These are phyloP conservation scores for Macrolepiota fuliginosa DNA, from an alignment of 768 basidiomycete species.

Conservation along the genomic window DNA sequence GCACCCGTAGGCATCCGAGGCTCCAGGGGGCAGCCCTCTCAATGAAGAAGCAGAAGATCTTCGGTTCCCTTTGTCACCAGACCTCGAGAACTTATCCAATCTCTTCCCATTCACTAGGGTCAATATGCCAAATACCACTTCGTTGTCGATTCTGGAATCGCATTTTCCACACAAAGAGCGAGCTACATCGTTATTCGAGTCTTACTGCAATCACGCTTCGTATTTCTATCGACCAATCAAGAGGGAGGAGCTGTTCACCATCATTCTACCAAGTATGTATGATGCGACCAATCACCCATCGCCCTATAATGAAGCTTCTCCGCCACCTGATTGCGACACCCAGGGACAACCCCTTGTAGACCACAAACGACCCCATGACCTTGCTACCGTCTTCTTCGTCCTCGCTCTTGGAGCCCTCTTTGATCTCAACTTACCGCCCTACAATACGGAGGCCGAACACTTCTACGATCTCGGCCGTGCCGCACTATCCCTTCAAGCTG, in stretches of 20 bases:
- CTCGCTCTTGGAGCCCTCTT: slow-evolving; percentile 63
- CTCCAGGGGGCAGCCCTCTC: slow-evolving; percentile 4
- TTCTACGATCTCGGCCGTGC: slow-evolving; percentile 59
- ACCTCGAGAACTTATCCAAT: slow-evolving; percentile 35
- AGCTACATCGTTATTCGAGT: slow-evolving; percentile 36
- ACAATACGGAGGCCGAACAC: slow-evolving; percentile 57
- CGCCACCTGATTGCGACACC: background rate
- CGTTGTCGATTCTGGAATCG: slow-evolving; percentile 33
- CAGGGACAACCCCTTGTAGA: background rate
- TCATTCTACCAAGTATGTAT: slow-evolving; percentile 40
- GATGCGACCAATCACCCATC: slow-evolving; percentile 17
- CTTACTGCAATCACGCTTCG: slow-evolving; percentile 43
- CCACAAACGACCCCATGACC: slow-evolving; percentile 36
- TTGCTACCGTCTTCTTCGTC: slow-evolving; percentile 55
- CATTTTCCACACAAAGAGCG: slow-evolving; percentile 44
- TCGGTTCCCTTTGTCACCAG: slow-evolving; percentile 21
- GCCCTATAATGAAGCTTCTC: slow-evolving; percentile 6
- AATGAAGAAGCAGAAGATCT: slow-evolving; percentile 1
- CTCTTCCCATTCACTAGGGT: slow-evolving; percentile 39
- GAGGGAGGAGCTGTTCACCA: slow-evolving; percentile 41
- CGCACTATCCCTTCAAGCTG: slow-evolving; percentile 46
- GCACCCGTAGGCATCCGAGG: slow-evolving; percentile 25
- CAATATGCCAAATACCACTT: slow-evolving; percentile 24
- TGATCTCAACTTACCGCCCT: slow-evolving; percentile 48
- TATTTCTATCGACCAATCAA: slow-evolving; percentile 52